Conservation (phyloP, 257 asterid species). For the Cinchona pubescens region DNA sequence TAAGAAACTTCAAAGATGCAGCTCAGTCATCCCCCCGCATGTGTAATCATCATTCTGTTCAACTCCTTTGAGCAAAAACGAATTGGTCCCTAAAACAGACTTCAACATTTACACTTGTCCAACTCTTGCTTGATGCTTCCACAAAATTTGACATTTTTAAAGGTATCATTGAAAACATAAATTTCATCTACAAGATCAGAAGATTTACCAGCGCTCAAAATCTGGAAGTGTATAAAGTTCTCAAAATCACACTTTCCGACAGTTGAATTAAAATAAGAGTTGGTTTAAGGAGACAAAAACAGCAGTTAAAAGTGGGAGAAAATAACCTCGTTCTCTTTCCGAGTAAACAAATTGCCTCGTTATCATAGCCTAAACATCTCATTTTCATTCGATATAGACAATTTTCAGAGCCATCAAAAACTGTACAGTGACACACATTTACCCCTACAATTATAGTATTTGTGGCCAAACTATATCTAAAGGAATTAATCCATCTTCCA, state of each 20-base stretch:
- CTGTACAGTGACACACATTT: background rate
- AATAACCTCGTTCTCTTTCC: background rate
- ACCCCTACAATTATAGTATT: background rate
- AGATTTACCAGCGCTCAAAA: background rate
- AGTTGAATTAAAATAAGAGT: background rate
- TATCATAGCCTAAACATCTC: background rate
- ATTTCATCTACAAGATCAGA: background rate
- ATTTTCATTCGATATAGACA: background rate
- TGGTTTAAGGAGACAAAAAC: background rate
- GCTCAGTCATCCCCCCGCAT: background rate
- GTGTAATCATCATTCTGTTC: background rate
- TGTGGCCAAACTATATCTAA: background rate
- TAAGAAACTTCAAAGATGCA: background rate
- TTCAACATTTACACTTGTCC: background rate
- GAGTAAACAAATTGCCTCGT: background rate
- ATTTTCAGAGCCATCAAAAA: background rate
- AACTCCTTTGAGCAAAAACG: background rate
- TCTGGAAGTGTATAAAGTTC: background rate
- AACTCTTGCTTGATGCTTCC: background rate
- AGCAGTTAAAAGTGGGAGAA: background rate
- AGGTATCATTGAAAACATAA: background rate
- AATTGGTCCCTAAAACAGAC: background rate
- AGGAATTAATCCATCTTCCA: background rate
- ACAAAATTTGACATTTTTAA: background rate
- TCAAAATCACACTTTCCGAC: background rate